phyloP scores from a whole-genome alignment of 1,139 yeast species.

The Yamadazyma songkhlaensis region DNA sequence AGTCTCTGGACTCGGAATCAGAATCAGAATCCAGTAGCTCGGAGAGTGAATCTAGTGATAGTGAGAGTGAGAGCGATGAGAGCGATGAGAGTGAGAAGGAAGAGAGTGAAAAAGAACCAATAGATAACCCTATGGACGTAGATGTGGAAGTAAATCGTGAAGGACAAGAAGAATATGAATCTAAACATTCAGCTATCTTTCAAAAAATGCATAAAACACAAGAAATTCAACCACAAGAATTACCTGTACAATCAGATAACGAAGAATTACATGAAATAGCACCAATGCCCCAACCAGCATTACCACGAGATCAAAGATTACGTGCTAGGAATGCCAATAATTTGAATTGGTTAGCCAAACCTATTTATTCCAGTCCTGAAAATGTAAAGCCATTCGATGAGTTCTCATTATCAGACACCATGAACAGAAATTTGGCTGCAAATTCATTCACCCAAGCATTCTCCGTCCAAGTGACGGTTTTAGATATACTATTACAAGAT shows the following conservation, averaged over 20 bases:
- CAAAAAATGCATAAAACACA: conserved; percentile 4
- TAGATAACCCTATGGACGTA: too few species aligned
- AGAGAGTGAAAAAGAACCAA: too few species aligned
- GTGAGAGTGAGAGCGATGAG: conserved; percentile 8
- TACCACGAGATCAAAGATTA: conserved; percentile 50
- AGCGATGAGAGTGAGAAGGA: conserved; percentile 11
- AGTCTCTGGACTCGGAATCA: too few species aligned
- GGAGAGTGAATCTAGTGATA: conserved; percentile 2
- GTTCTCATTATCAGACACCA: conserved; percentile 36
- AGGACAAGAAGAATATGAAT: conserved; percentile 6
- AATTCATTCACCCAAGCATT: conserved; percentile 58
- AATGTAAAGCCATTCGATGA: conserved; percentile 39
- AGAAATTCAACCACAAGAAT: conserved; percentile 5
- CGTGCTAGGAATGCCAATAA: conserved; percentile 38
- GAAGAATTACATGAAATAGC: conserved; percentile 52
- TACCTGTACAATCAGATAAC: neutral
- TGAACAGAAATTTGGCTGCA: conserved; percentile 45
- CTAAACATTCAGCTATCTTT: conserved; percentile 4
- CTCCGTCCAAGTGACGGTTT: conserved; percentile 72
- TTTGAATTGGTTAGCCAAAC: conserved; percentile 67
- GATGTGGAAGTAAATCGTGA: neutral
- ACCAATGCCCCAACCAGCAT: conserved; percentile 82
- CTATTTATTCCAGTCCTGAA: conserved; percentile 52
- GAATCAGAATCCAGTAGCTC: too few species aligned
- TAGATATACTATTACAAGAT: conserved; percentile 55